Conservation (phyloP, 2,329 filamentous ascomycete species). For the Ophiocordyceps sinensis region DNA sequence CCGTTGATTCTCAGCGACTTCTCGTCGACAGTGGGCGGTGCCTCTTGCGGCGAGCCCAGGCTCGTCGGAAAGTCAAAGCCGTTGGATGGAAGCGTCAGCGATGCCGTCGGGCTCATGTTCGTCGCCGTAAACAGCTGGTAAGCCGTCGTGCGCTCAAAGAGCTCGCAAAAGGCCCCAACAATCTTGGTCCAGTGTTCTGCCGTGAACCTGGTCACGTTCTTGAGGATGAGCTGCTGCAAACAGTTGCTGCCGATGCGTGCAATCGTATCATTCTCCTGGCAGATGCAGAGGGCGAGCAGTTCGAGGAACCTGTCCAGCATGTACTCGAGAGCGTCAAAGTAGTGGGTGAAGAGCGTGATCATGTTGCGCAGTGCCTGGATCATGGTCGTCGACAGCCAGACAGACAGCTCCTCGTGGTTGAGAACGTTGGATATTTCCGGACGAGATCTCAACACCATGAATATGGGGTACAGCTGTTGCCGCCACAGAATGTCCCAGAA, state of each 20-base stretch:
- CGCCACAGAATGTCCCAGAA: constrained; percentile 99
- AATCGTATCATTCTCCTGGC: constrained; percentile 97
- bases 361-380: constrained; percentile 96
- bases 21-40: constrained; percentile 26
- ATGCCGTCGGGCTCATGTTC: constrained; percentile 37
- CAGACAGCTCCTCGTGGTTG: constrained; percentile 91
- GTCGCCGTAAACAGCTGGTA: constrained; percentile 89
- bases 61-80: constrained; percentile 34
- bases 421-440: constrained; percentile 92
- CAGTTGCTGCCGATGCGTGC: constrained; percentile 97
- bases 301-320: constrained; percentile 98
- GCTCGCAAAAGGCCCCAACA: constrained; percentile 85
- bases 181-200: constrained; percentile 85
- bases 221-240: constrained; percentile 86
- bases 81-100: constrained; percentile 36
- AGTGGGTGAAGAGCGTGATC: constrained; percentile 97
- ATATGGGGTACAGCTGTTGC: constrained; percentile 93
- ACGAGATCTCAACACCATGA: constrained; percentile 91
- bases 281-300: constrained; percentile 87
- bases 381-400: constrained; percentile 98
- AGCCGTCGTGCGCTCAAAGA: constrained; percentile 89
- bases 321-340: constrained; percentile 89
- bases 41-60: constrained; percentile 25
- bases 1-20: constrained; percentile 50
- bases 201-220: constrained; percentile 88